These are phyloP conservation scores for Grosmannia serpens DNA, from an alignment of 2,329 filamentous ascomycete species.

Conservation along the genomic window DNA sequence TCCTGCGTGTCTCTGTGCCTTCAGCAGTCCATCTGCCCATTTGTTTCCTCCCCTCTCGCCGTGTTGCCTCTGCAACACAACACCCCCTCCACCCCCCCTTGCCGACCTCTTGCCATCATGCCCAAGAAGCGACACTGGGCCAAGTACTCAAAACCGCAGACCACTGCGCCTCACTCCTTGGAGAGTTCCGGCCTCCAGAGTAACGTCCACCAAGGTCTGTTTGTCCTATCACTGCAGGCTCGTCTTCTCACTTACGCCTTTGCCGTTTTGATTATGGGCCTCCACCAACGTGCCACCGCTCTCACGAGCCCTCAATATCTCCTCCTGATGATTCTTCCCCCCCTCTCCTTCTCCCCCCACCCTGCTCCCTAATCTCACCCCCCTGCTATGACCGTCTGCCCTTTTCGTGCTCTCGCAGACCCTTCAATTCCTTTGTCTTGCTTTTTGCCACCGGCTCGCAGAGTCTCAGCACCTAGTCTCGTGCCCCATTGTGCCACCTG, in stretches of 20 bases:
- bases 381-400: not conserved
- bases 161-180: conserved; percentile 39
- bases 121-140: conserved; percentile 50
- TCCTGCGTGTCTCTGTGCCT: not conserved
- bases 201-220: conserved; percentile 11
- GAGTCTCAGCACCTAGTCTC: not conserved
- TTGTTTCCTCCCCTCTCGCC: not conserved
- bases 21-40: not conserved
- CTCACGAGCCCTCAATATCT: conserved; percentile 14
- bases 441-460: not conserved
- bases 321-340: conserved; percentile 15
- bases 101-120: conserved; percentile 28
- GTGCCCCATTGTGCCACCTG: not conserved
- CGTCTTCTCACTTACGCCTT: not conserved
- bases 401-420: too few relatives aligned
- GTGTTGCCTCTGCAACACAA: not conserved
- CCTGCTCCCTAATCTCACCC: not conserved
- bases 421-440: not conserved
- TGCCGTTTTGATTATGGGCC: conserved; percentile 1
- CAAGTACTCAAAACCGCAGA: conserved; percentile 47
- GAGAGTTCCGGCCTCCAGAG: conserved; percentile 21
- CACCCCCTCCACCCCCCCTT: not conserved
- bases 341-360: not conserved
- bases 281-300: conserved; percentile 1
- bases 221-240: conserved; percentile 1